Evolutionary conservation across 2,329 filamentous ascomycete species (phyloP), one percentile per base, ranked within the genome.

Genomic region (Penicillium sp.): DNA sequence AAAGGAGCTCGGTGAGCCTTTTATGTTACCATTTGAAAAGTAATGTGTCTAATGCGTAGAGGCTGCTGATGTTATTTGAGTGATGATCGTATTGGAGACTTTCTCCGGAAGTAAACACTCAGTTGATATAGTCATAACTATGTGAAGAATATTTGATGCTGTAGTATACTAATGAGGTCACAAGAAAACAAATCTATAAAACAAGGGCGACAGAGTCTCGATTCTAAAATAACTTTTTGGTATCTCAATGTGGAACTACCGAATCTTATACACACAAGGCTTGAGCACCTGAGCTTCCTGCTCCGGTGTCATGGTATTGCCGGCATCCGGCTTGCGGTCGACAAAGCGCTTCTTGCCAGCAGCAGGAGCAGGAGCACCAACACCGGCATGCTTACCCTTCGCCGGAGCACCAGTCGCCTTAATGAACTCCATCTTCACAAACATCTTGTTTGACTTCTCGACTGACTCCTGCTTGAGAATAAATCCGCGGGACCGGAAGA

Each of bases 391-490:
- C 77, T 96, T 95, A 23, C 92, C 92, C 70, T 86, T 88, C 2
- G 81, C 81, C 0, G 92, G 89, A 43, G 85, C 78, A 20, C 85
- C 67, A 33, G 67, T 85, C n/a, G 83, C 85, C 78, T 97, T 99
- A 66, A 92, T 80, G 74, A 99, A 99, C 66, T 89, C 86, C 91
- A 99, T 93, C 77, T 89, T 90, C 64, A 97, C 93, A 78, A 99
- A 99, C 94, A 99, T 99, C 77, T 89, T 95, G 77, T 99, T 99
- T 53, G 83, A 84, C 67, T 95, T 78, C 76, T 99, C 92, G 9
- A 96, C 81, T 0, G 87, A 60, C 78, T 82, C 64, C 82, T 85
- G 84, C 65, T 89, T 88, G 27, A 97, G 81, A n/a, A 92, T 80
- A 68, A 99, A 97, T 0, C 94, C 94, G 20, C 92, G 82, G 63